Evolutionary conservation across 1,139 yeast species (phyloP).

Genomic region (Sugiyamaella grinbergsii): DNA sequence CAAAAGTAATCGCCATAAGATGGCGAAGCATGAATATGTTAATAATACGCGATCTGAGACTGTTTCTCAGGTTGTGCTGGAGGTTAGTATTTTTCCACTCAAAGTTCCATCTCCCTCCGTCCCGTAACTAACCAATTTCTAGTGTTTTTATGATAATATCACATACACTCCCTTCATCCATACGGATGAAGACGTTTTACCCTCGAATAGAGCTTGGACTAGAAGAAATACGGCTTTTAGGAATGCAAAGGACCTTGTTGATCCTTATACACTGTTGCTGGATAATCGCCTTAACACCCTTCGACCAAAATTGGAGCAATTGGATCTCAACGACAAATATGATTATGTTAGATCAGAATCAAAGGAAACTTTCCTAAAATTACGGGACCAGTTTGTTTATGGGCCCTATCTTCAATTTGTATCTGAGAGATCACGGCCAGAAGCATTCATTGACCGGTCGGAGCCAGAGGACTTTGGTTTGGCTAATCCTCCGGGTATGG

Average conservation of each 20-base stretch:
- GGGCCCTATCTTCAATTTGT: slow-evolving; percentile 44
- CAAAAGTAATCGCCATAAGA: slow-evolving; percentile 61
- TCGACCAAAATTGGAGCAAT: slow-evolving; percentile 41
- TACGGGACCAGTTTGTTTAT: slow-evolving; percentile 39
- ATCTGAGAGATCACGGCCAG: slow-evolving; percentile 44
- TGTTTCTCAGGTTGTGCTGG: slow-evolving; percentile 47
- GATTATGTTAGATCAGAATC: slow-evolving; percentile 34
- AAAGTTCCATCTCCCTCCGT: too few species aligned
- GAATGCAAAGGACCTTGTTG: slow-evolving; percentile 41
- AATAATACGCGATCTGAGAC: slow-evolving; percentile 48
- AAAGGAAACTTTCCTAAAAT: slow-evolving; percentile 34
- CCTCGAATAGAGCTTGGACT: slow-evolving; percentile 23
- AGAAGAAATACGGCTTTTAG: slow-evolving; percentile 35
- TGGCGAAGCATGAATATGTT: slow-evolving; percentile 63
- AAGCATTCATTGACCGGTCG: slow-evolving; percentile 38
- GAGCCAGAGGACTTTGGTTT: slow-evolving; percentile 35
- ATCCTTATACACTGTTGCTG: slow-evolving; percentile 45
- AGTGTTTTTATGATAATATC: slow-evolving; percentile 65
- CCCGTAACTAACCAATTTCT: slow-evolving; percentile 2
- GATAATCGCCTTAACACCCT: slow-evolving; percentile 42
- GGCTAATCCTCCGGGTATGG: slow-evolving; percentile 45
- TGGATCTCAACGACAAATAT: slow-evolving; percentile 39
- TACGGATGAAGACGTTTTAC: slow-evolving; percentile 41
- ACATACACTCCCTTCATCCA: slow-evolving; percentile 56
- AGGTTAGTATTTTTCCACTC: slow-evolving; percentile 40